Base-by-base conservation (phyloP, 1,284 basidiomycete species). In the Pseudomicrostroma phylloplanum region DNA sequence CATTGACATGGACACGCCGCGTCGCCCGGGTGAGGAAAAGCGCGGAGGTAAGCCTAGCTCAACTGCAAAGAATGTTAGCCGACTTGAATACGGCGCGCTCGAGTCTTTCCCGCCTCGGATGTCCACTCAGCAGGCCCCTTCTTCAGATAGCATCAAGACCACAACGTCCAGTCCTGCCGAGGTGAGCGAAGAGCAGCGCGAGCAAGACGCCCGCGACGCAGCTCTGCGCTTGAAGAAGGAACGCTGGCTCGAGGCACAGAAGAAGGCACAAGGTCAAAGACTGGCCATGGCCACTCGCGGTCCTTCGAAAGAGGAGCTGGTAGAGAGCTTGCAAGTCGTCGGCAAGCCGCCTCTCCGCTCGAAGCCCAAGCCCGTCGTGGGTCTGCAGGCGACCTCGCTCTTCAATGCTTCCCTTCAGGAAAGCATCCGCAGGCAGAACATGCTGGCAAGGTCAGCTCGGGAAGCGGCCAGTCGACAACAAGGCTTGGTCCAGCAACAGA, bases 361-460 rank as follows among this genome's bases (percentile, higher is more conserved):
- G 15, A 39, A 23, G 30, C n/a, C 55, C 13, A n/a, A n/a, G 13
- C n/a, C 21, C 30, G 40, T 12, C 12, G 56, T 55, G 36, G 65
- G 59, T 12, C 68, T 71, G 2, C 30, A 65, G 19, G 63, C 66
- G 26, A 59, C 71, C 66, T 71, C 68, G 12, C 61, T 63, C 23
- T 67, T 76, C 40, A 74, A 74, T 30, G 71, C 67, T 0, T 69
- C 69, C 0, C 41, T 76, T 42, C 63, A 70, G 51, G 66, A 66
- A 42, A 67, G 69, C 57, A 61, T 67, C 59, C 64, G 69, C 40
- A 58, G 63, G 9, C 73, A 74, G 43, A 70, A 65, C 48, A 58
- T 68, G 42, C 62, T 63, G 25, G 58, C 59, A 25, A 62, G 65
- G 11, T 59, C 67, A 25, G 65, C 68, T 59, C 62, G 58, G 30